Evolutionary conservation across 257 asterid genomes (phyloP).

Genomic region (Dorcoceras hygrometricum): DNA sequence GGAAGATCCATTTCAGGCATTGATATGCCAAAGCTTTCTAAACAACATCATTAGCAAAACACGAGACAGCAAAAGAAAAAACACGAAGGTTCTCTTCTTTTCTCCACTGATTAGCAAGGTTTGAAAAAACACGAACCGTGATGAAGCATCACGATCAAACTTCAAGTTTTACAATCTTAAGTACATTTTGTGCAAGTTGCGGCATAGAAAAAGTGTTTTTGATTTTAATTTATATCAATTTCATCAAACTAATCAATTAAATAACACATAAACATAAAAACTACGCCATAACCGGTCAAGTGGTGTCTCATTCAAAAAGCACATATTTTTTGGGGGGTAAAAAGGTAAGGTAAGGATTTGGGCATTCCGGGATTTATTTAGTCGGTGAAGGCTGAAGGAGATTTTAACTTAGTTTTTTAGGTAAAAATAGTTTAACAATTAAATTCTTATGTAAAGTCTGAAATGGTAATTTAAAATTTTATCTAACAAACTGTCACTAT

Average conservation of each 20-base stretch:
- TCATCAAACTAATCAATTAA: background rate
- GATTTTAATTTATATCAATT: too few relatives aligned
- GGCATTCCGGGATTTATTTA: background rate
- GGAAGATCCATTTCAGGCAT: background rate
- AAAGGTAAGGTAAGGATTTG: background rate
- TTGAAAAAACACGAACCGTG: too few relatives aligned
- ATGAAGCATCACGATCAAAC: background rate
- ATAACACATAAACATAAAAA: background rate
- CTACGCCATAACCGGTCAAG: background rate
- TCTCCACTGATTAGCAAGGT: background rate
- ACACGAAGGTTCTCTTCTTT: background rate
- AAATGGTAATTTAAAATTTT: background rate
- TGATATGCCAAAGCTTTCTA: conserved; percentile 4
- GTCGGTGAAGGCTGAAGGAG: background rate
- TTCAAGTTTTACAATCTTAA: too few relatives aligned
- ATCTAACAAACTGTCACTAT: too few relatives aligned
- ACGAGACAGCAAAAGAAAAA: background rate
- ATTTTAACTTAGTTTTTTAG: background rate
- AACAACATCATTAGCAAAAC: background rate
- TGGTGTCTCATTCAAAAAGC: background rate
- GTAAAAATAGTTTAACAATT: background rate
- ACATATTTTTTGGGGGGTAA: background rate
- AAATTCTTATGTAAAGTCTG: too few relatives aligned
- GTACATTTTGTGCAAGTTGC: too few relatives aligned
- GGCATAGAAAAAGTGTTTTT: background rate